Evolutionary conservation across 257 asterid genomes (phyloP), one percentile per base, ranked within the genome.

Genomic region (Jacaranda copaia): DNA sequence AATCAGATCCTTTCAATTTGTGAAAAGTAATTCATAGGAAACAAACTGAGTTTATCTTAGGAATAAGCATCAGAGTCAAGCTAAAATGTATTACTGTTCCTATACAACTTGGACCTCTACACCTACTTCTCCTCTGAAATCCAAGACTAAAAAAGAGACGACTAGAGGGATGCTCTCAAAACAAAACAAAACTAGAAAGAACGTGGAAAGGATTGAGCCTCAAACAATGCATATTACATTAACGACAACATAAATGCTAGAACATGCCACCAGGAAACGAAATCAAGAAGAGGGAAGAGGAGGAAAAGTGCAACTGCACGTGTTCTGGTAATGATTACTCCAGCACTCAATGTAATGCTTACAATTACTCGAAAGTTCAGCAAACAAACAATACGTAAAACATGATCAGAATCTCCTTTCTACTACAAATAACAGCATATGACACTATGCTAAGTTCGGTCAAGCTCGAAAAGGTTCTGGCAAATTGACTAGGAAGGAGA

Each of bases 351-450:
- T 58, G 18, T n/a, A 58, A 4, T 53, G 59, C 40, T 51, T 51
- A n/a, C 45, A 46, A 77, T 20, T 64, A 38, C 48, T 10, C 8
- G 15, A 16, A 38, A n/a, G 40, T 63, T n/a, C 59, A 73, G 20
- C 6, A 25, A 67, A 49, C 46, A 72, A 63, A 51, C 67, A 15
- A 25, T 25, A n/a, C 45, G 59, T 14, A 48, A 15, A 76, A 59
- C 3, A 76, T 45, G 19, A 70, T 73, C 4, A 39, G 66, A 79
- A 61, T 8, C n/a, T n/a, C n/a, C n/a, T n/a, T n/a, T n/a, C n/a
- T n/a, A n/a, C n/a, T n/a, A n/a, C n/a, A n/a, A n/a, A n/a, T n/a
- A n/a, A n/a, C n/a, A n/a, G n/a, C n/a, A n/a, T n/a, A n/a, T n/a
- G n/a, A n/a, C n/a, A n/a, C n/a, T n/a, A n/a, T n/a, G n/a, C n/a